These are phyloP conservation scores for Rhododendron ovatum DNA, from an alignment of 148 eudicot species.

Conservation along the genomic window DNA sequence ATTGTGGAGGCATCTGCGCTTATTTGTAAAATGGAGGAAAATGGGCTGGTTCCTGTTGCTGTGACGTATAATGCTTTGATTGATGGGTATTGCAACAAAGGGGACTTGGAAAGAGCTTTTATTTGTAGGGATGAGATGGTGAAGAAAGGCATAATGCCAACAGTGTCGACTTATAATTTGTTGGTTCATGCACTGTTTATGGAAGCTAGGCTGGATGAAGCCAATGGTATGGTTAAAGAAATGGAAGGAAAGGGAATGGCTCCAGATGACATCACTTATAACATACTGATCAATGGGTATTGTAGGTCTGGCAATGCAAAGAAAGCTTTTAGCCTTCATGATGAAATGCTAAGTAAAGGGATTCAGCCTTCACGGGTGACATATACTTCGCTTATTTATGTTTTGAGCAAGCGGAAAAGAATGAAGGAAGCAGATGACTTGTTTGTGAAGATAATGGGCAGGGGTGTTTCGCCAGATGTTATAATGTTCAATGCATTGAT, in stretches of 20 bases:
- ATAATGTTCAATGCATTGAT: slow-evolving; percentile 72
- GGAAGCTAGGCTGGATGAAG: slow-evolving; percentile 47
- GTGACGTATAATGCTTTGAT: slow-evolving; percentile 64
- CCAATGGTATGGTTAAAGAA: slow-evolving; percentile 51
- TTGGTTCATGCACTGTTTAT: slow-evolving; percentile 56
- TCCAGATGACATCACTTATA: slow-evolving; percentile 57
- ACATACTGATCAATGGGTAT: slow-evolving; percentile 64
- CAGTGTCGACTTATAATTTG: slow-evolving; percentile 62
- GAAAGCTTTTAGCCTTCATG: slow-evolving; percentile 51
- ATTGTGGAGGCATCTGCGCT: slow-evolving; percentile 43
- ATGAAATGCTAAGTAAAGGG: slow-evolving; percentile 56
- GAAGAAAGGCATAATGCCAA: slow-evolving; percentile 40
- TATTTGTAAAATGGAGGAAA: slow-evolving; percentile 41
- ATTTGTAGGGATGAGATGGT: slow-evolving; percentile 54
- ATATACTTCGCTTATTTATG: slow-evolving; percentile 70
- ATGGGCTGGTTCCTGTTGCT: slow-evolving; percentile 45
- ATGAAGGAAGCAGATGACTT: slow-evolving; percentile 65
- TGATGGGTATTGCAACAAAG: slow-evolving; percentile 55
- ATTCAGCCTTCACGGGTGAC: slow-evolving; percentile 62
- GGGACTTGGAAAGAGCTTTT: slow-evolving; percentile 57
- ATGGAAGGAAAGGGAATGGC: slow-evolving; percentile 47
- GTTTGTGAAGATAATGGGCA: slow-evolving; percentile 31
- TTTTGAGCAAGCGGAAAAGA: slow-evolving; percentile 53
- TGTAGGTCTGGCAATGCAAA: slow-evolving; percentile 52
- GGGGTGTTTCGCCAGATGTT: slow-evolving; percentile 55